phyloP scores from a whole-genome alignment of 768 basidiomycete species.

The Paxillus rubicundulus region DNA sequence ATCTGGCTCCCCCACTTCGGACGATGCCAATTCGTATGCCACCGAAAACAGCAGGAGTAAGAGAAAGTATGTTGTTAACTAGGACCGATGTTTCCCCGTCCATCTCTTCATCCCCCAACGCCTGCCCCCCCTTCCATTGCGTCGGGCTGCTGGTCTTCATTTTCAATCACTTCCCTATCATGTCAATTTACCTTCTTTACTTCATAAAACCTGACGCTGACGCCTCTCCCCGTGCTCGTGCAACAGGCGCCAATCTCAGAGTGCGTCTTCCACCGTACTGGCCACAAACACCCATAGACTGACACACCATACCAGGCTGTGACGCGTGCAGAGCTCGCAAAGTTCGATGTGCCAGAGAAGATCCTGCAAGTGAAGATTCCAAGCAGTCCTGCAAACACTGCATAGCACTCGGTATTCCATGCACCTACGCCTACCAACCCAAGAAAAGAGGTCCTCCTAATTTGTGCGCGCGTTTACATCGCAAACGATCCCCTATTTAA shows the following conservation, averaged over 20 bases:
- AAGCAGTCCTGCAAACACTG: conserved; percentile 88
- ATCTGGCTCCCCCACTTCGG: conserved; percentile 63
- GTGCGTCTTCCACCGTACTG: conserved; percentile 42
- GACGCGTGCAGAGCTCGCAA: conserved; percentile 86
- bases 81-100: conserved; percentile 56
- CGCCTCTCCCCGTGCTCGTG: conserved; percentile 28
- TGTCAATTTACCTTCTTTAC: conserved; percentile 36
- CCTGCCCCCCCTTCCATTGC: conserved; percentile 27
- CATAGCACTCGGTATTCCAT: conserved; percentile 73
- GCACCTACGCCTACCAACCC: conserved; percentile 91
- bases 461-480: conserved; percentile 49
- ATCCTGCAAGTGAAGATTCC: conserved; percentile 69
- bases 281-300: conserved; percentile 22
- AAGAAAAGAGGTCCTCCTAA: conserved; percentile 94
- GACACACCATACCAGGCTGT: conserved; percentile 52
- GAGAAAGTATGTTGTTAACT: conserved; percentile 66
- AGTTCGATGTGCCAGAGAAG: conserved; percentile 80
- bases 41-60: conserved; percentile 74
- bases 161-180: conserved; percentile 24
- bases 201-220: conserved; percentile 32
- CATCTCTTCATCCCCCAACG: conserved; percentile 15
- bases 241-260: conserved; percentile 80
- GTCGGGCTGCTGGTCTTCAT: conserved; percentile 4
- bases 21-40: conserved; percentile 48
- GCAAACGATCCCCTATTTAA: not conserved